Conservation (phyloP, 2,329 filamentous ascomycete genomes). For the Paramyrothecium sp. region DNA sequence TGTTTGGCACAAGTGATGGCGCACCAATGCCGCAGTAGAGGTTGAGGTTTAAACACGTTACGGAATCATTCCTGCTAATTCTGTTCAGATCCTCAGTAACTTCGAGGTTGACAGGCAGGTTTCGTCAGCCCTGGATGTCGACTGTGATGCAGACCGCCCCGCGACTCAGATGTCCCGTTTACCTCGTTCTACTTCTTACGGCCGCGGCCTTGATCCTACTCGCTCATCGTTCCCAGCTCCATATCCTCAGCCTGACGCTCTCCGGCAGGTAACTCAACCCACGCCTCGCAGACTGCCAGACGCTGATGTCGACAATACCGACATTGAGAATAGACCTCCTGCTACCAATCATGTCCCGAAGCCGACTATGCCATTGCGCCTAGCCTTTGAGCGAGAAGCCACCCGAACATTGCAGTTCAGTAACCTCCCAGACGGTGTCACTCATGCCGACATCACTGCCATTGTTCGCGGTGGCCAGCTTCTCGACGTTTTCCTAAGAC, state of each 20-base stretch:
- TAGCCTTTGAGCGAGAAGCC: conserved; percentile 30
- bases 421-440: conserved; percentile 61
- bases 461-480: conserved; percentile 69
- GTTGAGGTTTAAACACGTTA: too few relatives aligned
- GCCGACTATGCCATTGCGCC: neutral
- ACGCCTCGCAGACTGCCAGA: neutral
- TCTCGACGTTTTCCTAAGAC: conserved; percentile 64
- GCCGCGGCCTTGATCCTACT: neutral
- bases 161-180: neutral
- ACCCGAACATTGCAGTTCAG: conserved; percentile 60
- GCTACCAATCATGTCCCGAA: neutral
- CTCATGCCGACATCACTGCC: conserved; percentile 63
- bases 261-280: neutral
- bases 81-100: too few relatives aligned
- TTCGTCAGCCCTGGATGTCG: neutral
- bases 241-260: neutral
- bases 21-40: too few relatives aligned
- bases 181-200: neutral
- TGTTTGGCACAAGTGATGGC: too few relatives aligned
- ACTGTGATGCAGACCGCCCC: neutral
- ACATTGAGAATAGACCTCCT: neutral
- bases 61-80: too few relatives aligned
- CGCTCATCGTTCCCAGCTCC: neutral
- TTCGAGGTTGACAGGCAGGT: too few relatives aligned
- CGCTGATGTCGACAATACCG: neutral